Evolutionary conservation across 2,329 filamentous ascomycete species (phyloP).

Genomic region (Neonectria neomacrospora): DNA sequence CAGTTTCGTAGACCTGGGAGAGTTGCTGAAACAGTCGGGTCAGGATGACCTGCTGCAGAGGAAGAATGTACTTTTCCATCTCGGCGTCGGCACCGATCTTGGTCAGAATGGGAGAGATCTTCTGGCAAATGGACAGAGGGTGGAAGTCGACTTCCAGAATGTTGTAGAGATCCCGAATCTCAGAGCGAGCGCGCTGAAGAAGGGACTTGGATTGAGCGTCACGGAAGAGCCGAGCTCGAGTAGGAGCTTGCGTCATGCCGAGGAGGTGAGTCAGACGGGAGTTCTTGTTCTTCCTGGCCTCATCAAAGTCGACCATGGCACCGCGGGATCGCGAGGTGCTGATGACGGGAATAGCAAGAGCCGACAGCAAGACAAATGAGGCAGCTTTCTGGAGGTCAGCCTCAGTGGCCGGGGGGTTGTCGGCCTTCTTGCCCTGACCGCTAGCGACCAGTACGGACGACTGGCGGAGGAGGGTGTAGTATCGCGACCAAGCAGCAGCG

Average conservation of each 20-base stretch:
- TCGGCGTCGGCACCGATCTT: constrained; percentile 94
- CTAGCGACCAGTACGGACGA: constrained; percentile 84
- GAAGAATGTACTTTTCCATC: constrained; percentile 96
- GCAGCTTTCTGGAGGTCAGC: constrained; percentile 93
- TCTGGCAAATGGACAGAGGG: constrained; percentile 97
- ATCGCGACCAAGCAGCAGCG: constrained; percentile 95
- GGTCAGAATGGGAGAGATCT: constrained; percentile 94
- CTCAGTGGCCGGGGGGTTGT: constrained; percentile 90
- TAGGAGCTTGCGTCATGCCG: constrained; percentile 90
- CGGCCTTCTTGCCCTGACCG: constrained; percentile 90
- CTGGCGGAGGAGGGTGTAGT: constrained; percentile 95
- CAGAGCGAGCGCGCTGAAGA: constrained; percentile 88
- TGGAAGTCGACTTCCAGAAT: constrained; percentile 99
- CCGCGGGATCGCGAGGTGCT: constrained; percentile 97
- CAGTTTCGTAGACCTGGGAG: constrained; percentile 98
- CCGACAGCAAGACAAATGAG: constrained; percentile 94
- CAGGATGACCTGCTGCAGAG: constrained; percentile 97
- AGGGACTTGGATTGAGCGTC: constrained; percentile 96
- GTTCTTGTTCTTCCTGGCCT: constrained; percentile 99
- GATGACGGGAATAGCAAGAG: constrained; percentile 98
- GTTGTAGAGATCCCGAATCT: constrained; percentile 97
- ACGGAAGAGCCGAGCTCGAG: constrained; percentile 90
- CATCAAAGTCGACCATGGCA: constrained; percentile 95
- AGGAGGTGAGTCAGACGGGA: constrained; percentile 94
- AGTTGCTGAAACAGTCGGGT: constrained; percentile 98